Evolutionary conservation across 352 stramenopile genomes (phyloP), one percentile per base, ranked within the genome.

Genomic region (Pythium plurisporium): DNA sequence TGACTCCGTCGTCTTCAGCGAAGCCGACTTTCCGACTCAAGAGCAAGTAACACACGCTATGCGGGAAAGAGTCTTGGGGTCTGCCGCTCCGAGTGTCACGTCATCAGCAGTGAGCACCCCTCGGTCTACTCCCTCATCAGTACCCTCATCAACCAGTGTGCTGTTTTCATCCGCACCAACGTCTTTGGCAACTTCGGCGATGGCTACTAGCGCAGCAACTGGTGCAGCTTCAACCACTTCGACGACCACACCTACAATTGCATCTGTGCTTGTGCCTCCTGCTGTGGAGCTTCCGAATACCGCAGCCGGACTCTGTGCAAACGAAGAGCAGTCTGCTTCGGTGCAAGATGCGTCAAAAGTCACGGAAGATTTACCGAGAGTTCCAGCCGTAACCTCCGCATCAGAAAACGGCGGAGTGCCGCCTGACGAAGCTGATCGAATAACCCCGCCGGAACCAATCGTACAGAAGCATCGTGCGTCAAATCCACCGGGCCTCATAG

Each of bases 21-120:
- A 29, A 9, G 65, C 33, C 11, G 66, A 84, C 45, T 84, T 84
- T 43, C 71, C 71, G 7, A 70, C 31, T 6, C n/a, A 29, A 4
- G 38, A 43, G 0, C 30, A 55, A 15, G 15, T 54, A 23, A n/a
- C 33, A 9, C 40, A 49, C 8, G 25, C 47, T 17, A 23, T 52
- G 10, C 43, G 37, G 26, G 25, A 51, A 22, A 23, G 17, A 15
- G 6, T 5, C n/a, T 5, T 15, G 1, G n/a, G 17, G 8, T 46
- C 29, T 1, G 4, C 29, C 6, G 14, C 29, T 9, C 48, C 33
- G 10, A 50, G 40, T 15, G 37, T 36, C 2, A n/a, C 45, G 19
- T 62, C 54, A 19, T 43, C 46, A 11, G 11, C 29, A 1, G 29
- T 53, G 30, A 53, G 46, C 12, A 53, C 46, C 5, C 46, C 46